Base-by-base conservation (phyloP, 2,329 filamentous ascomycete species). In the Xylaria sp. region DNA sequence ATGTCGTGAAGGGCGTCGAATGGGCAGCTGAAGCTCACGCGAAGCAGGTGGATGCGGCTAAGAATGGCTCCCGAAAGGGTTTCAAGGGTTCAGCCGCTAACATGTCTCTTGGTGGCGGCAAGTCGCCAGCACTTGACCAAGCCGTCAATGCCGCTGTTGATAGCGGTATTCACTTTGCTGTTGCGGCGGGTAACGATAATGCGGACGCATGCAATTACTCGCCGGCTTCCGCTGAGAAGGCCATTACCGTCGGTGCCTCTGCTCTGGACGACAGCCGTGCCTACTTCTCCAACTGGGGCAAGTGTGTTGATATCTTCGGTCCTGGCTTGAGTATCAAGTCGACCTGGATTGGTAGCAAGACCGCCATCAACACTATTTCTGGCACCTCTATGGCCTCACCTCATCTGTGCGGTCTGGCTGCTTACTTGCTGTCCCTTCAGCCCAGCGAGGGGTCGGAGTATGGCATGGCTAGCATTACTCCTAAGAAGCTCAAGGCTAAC, bases 281-380 rank as follows among this genome's bases (percentile, higher is more conserved):
- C 68, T 99, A 98, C 87, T 99, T 99, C 89, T 99, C 96, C 87
- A 99, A 99, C 91, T 98, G 89, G 80, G 95, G 95, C 79, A 95
- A 94, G 86, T 99, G 95, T 87, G 97, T 94, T 78, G 95, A 99
- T 81, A 97, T 99, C 85, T 99, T 99, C 74, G 95, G 93, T 67
- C 95, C 95, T 64, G 95, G 95, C 75, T 86, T 97, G 74, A 97
- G 93, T 89, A 97, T 99, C 73, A 87, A 92, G 73, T 99, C 95
- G 68, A 98, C 95, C 78, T 99, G 95, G 95, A 97, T 96, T 73
- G 95, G 96, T 77, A 94, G 90, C 87, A 91, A 95, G 80, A 89
- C 94, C 74, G 94, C 95, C 74, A 87, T 92, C 83, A 99, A 99
- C 89, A 97, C 92, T 81, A 99, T 99, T 83, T 98, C 94, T 41